A percentile compares a stretch with the other conserved stretches of the same genome.
These are phyloP conservation scores for Galeopsis tetrahit DNA, from an alignment of 257 asterid species.

Conservation along the genomic window DNA sequence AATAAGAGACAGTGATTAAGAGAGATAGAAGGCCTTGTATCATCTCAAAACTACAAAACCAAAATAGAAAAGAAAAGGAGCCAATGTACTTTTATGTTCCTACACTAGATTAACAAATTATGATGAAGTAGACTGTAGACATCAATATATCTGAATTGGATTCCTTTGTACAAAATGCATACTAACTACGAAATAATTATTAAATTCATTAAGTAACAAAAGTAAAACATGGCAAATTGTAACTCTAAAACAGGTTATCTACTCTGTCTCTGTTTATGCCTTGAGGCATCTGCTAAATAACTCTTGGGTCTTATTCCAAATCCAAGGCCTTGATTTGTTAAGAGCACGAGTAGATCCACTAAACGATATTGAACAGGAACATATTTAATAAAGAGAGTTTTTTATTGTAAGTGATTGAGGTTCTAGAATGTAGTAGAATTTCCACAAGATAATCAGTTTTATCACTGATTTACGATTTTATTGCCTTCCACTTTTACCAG, in stretches of 20 bases:
- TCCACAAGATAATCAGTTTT: constrained; percentile 11
- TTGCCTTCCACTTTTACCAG: neutral
- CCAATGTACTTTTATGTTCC: neutral
- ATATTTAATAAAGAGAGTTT: neutral
- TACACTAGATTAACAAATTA: neutral
- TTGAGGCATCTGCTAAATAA: constrained; percentile 4
- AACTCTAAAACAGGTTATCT: neutral
- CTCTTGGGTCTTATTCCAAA: neutral
- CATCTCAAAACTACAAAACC: constrained; percentile 21
- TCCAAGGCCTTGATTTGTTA: neutral
- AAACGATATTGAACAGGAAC: neutral
- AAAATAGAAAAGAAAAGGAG: neutral
- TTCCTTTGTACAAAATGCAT: neutral
- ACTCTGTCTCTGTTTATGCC: neutral
- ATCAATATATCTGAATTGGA: constrained; percentile 3
- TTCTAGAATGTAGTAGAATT: neutral
- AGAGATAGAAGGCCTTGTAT: neutral
- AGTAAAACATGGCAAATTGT: neutral
- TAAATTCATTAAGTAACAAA: neutral
- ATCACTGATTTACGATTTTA: neutral
- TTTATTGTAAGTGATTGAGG: neutral
- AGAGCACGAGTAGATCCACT: neutral
- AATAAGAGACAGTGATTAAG: constrained; percentile 4
- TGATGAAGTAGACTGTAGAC: neutral
- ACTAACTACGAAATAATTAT: neutral